A percentile compares a stretch with the other conserved stretches of the same genome.
phyloP scores from a whole-genome alignment of 495 filamentous ascomycete species.

The Trichoderma orchidacearum region DNA sequence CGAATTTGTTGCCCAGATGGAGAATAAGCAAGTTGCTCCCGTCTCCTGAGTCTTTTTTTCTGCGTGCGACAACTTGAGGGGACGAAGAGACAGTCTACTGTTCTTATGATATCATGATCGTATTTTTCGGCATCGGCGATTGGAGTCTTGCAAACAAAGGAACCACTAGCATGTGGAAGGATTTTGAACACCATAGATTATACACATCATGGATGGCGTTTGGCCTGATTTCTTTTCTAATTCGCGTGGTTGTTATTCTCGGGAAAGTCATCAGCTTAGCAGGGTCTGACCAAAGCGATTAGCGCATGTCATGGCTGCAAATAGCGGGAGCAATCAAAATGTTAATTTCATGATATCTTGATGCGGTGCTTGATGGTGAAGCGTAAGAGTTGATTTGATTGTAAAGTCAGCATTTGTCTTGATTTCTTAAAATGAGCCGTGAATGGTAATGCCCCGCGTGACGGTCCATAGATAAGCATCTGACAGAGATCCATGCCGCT shows the following conservation, averaged over 20 bases:
- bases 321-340: neutral
- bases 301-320: neutral
- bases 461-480: neutral
- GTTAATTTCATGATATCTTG: neutral
- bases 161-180: neutral
- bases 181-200: neutral
- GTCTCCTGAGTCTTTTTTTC: neutral
- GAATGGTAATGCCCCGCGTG: neutral
- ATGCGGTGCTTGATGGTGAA: neutral
- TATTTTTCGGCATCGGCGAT: neutral
- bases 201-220: neutral
- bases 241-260: neutral
- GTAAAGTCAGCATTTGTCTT: neutral
- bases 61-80: neutral
- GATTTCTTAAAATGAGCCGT: neutral
- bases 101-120: neutral
- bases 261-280: neutral
- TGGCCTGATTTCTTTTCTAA: neutral
- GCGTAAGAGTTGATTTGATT: neutral
- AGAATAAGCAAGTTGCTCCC: neutral
- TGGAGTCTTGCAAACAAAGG: neutral
- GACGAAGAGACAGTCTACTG: neutral
- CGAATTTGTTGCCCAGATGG: slow-evolving; percentile 62
- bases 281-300: neutral
- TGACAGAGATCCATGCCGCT: neutral